phyloP scores from a whole-genome alignment of 2,329 filamentous ascomycete genomes.

The Alternaria ventricosa region DNA sequence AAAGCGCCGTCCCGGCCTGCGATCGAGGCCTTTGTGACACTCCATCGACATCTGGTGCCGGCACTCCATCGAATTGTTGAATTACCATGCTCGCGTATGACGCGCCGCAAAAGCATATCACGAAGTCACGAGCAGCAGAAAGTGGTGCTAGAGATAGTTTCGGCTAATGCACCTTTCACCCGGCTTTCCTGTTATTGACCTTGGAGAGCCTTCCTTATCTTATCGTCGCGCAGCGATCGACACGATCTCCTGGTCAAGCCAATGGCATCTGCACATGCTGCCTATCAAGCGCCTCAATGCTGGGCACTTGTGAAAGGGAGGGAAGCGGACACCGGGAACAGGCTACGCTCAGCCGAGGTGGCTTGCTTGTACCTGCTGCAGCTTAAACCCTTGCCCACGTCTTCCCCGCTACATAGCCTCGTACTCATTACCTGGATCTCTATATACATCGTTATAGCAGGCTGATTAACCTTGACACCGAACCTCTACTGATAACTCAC shows the following conservation, averaged over 20 bases:
- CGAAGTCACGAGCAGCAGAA: not conserved
- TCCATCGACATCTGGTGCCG: not conserved
- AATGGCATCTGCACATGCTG: constrained; percentile 18
- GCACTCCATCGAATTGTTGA: not conserved
- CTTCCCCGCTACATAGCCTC: not conserved
- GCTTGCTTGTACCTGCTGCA: constrained; percentile 11
- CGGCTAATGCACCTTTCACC: not conserved
- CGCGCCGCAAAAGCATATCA: not conserved
- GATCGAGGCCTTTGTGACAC: not conserved
- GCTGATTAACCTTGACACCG: not conserved
- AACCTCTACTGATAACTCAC: not conserved
- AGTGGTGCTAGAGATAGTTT: not conserved
- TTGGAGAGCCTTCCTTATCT: constrained; percentile 4
- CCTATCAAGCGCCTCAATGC: constrained; percentile 29
- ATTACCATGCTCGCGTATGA: not conserved
- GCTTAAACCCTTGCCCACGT: constrained; percentile 7
- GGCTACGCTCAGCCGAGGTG: constrained; percentile 14
- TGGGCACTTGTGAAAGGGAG: constrained; percentile 17
- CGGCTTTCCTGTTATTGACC: not conserved
- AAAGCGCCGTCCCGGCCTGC: not conserved
- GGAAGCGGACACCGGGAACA: constrained; percentile 9
- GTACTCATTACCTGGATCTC: not conserved
- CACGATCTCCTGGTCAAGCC: constrained; percentile 1
- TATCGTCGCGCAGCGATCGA: not conserved
- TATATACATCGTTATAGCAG: not conserved